phyloP scores from a whole-genome alignment of 805 yeast genomes.

The Dipodascopsis tothii region DNA sequence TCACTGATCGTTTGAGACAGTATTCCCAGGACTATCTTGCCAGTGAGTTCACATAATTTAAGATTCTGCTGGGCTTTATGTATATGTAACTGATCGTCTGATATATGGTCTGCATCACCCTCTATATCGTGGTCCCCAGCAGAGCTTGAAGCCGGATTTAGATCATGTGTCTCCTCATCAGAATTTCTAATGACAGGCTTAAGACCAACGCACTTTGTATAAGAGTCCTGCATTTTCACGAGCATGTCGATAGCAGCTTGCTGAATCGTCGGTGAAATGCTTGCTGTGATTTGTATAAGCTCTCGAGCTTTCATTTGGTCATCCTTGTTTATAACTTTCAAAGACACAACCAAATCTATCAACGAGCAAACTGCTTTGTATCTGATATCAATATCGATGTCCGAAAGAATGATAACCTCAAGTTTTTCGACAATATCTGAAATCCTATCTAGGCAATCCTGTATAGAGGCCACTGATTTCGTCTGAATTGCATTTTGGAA shows the following conservation, averaged over 20 bases:
- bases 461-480: slow-evolving; percentile 1
- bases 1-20: slow-evolving; percentile 6
- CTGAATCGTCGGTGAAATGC: slow-evolving; percentile 5
- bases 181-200: too few species aligned
- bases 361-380: slow-evolving; percentile 8
- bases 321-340: slow-evolving; percentile 4
- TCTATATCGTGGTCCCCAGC: too few species aligned
- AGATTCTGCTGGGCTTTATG: slow-evolving; percentile 3
- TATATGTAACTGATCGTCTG: background rate
- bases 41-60: slow-evolving; percentile 14
- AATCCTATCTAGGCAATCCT: background rate
- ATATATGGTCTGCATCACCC: slow-evolving; percentile 4
- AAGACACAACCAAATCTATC: slow-evolving; percentile 8
- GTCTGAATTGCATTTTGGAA: slow-evolving; percentile 7
- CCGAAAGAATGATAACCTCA: slow-evolving; percentile 3
- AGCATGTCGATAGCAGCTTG: slow-evolving; percentile 9
- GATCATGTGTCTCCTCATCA: too few species aligned
- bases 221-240: slow-evolving; percentile 3
- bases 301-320: slow-evolving; percentile 1
- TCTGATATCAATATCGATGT: slow-evolving; percentile 1
- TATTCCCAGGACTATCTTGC: slow-evolving; percentile 13
- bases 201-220: slow-evolving; percentile 4
- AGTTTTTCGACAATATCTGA: slow-evolving; percentile 1
- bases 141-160: too few species aligned
- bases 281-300: background rate